Percentiles rank a stretch among this genome's conserved stretches.
Evolutionary conservation across 305 asterid species (phyloP).

Genomic region (Ajuga reptans): DNA sequence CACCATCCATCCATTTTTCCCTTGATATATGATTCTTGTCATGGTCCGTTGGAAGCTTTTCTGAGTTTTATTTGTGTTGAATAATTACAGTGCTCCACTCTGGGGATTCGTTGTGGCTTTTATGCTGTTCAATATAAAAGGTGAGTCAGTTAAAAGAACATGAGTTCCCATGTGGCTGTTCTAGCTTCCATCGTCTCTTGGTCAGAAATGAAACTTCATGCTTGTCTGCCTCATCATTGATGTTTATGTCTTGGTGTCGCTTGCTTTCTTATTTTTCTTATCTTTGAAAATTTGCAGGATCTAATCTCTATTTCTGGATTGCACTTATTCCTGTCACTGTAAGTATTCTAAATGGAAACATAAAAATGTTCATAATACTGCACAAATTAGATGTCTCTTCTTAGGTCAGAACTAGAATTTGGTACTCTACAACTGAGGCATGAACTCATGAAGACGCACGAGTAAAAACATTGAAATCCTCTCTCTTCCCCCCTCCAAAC

Average conservation of each 20-base stretch:
- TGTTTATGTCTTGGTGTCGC: not conserved
- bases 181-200: not conserved
- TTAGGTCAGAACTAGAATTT: not conserved
- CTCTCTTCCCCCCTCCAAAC: no score
- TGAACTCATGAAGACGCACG: not conserved
- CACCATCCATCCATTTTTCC: not conserved
- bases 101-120: constrained; percentile 98
- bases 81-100: constrained; percentile 67
- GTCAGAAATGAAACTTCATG: not conserved
- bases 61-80: constrained; percentile 22
- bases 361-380: no score
- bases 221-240: not conserved
- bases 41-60: constrained; percentile 13
- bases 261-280: not conserved
- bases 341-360: constrained; percentile 30
- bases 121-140: constrained; percentile 83
- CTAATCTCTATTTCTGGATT: constrained; percentile 96
- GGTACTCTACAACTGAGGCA: not conserved
- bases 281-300: constrained; percentile 52
- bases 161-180: no score
- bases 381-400: not conserved
- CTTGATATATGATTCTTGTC: not conserved
- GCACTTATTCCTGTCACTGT: constrained; percentile 77
- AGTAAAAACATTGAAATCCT: no score
- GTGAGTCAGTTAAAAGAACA: constrained; percentile 26